Evolutionary conservation across 768 basidiomycete species (phyloP).

Genomic region (Royoungia palumana): DNA sequence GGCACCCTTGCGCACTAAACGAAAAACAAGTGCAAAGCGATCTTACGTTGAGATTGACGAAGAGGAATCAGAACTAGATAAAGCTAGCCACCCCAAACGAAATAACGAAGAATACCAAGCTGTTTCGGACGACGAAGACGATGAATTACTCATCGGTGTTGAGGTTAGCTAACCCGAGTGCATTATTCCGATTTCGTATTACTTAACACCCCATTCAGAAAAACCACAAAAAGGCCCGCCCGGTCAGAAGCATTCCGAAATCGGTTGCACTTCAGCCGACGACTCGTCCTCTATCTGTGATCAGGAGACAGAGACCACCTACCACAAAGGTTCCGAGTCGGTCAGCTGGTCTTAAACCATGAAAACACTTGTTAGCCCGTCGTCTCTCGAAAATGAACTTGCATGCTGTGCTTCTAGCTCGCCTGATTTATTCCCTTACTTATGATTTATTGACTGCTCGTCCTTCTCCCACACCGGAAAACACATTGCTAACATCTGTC

Average conservation of each 20-base stretch:
- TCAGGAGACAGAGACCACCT: slow-evolving; percentile 24
- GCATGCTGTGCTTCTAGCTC: neutral
- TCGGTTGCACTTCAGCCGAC: slow-evolving; percentile 4
- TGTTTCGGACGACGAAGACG: slow-evolving; percentile 43
- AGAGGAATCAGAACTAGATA: slow-evolving; percentile 20
- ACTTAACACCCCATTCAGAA: slow-evolving; percentile 29
- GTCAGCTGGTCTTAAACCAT: slow-evolving; percentile 4
- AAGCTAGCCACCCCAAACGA: slow-evolving; percentile 7
- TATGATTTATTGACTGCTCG: neutral
- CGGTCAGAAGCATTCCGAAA: slow-evolving; percentile 27
- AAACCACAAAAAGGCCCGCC: slow-evolving; percentile 38
- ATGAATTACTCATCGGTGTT: slow-evolving; percentile 60
- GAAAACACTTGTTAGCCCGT: neutral
- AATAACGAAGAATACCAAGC: slow-evolving; percentile 14
- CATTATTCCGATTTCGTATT: neutral
- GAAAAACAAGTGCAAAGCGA: slow-evolving; percentile 23
- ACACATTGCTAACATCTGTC: slow-evolving; percentile 3
- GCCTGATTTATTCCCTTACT: slow-evolving; percentile 13
- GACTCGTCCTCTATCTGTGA: neutral
- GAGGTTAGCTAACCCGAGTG: slow-evolving; percentile 38
- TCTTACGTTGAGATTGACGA: slow-evolving; percentile 34
- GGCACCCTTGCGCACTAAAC: slow-evolving; percentile 14
- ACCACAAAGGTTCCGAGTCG: slow-evolving; percentile 15
- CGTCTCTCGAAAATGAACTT: neutral
- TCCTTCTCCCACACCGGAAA: slow-evolving; percentile 8